Percentiles rank a stretch among this genome's conserved stretches.
Conservation (phyloP, 2,329 filamentous ascomycete genomes). For the Cucurbitaria berberidis region DNA sequence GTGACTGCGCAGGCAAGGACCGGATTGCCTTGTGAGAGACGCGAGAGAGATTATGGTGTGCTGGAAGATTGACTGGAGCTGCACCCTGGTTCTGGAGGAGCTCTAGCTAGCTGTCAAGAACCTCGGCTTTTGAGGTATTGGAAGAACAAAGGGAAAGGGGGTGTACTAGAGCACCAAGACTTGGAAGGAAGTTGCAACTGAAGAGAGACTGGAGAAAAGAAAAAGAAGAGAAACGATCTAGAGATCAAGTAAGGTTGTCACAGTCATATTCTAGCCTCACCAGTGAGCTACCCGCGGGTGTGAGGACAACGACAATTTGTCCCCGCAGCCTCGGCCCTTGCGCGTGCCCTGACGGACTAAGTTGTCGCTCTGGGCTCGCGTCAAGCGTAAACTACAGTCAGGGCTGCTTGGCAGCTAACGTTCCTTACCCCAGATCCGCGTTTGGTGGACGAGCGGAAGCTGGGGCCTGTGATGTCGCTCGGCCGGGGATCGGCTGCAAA, state of each 20-base stretch:
- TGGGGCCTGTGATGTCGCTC: slow-evolving; percentile 29
- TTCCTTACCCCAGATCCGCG: slow-evolving; percentile 38
- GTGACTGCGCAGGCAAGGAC: neutral
- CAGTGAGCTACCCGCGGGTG: slow-evolving; percentile 40
- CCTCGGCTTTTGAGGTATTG: slow-evolving; percentile 21
- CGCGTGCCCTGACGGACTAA: slow-evolving; percentile 32
- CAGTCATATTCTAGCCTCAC: slow-evolving; percentile 30
- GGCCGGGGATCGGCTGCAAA: slow-evolving; percentile 38
- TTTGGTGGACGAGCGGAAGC: slow-evolving; percentile 46
- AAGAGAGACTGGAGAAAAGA: slow-evolving; percentile 7
- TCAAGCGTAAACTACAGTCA: slow-evolving; percentile 17
- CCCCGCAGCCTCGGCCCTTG: slow-evolving; percentile 45
- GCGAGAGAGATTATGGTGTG: slow-evolving; percentile 18
- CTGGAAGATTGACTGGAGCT: slow-evolving; percentile 12
- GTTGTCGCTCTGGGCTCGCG: slow-evolving; percentile 27
- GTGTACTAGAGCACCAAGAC: slow-evolving; percentile 8
- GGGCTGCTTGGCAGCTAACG: slow-evolving; percentile 24
- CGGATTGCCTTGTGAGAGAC: neutral
- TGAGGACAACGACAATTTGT: slow-evolving; percentile 34
- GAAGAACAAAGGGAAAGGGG: slow-evolving; percentile 27
- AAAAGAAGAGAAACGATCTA: slow-evolving; percentile 7
- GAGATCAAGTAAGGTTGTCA: slow-evolving; percentile 20
- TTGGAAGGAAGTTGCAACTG: slow-evolving; percentile 1
- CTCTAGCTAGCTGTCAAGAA: slow-evolving; percentile 23
- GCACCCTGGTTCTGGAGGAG: slow-evolving; percentile 18